phyloP scores from a whole-genome alignment of 208 protist species.

The Crithidia mellificae region DNA sequence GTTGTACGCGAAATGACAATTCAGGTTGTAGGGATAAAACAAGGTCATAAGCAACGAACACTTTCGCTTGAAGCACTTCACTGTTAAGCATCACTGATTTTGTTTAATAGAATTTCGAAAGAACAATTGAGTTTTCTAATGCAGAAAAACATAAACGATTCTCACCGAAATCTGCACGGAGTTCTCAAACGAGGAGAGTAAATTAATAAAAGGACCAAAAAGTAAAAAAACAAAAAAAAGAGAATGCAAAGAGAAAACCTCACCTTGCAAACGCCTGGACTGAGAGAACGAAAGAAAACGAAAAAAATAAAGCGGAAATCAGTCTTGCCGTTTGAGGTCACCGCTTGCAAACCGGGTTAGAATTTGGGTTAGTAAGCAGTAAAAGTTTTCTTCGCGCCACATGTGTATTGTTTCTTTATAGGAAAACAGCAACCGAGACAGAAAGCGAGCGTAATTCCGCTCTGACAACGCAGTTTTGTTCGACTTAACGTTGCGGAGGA shows the following conservation, averaged over 20 bases:
- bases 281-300: not conserved
- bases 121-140: not conserved
- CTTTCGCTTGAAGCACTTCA: constrained; percentile 5
- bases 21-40: not conserved
- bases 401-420: constrained; percentile 10
- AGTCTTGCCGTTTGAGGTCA: constrained; percentile 5
- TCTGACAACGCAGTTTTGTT: not conserved
- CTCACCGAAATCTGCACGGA: constrained; percentile 8
- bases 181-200: too few relatives aligned
- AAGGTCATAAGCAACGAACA: constrained; percentile 4
- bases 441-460: not conserved
- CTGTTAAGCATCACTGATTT: not conserved
- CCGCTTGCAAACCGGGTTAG: not conserved
- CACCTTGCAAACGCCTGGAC: too few relatives aligned
- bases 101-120: constrained; percentile 4
- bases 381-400: constrained; percentile 3
- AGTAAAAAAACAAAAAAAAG: constrained; percentile 18
- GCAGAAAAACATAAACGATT: constrained; percentile 20
- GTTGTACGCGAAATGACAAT: not conserved
- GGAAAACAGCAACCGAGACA: constrained; percentile 1
- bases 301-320: constrained; percentile 5
- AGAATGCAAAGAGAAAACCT: constrained; percentile 3
- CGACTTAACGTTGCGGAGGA: not conserved
- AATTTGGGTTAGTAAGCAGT: constrained; percentile 5
- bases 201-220: too few relatives aligned